phyloP scores from a whole-genome alignment of 768 basidiomycete species.

The Trametes sanguinea region DNA sequence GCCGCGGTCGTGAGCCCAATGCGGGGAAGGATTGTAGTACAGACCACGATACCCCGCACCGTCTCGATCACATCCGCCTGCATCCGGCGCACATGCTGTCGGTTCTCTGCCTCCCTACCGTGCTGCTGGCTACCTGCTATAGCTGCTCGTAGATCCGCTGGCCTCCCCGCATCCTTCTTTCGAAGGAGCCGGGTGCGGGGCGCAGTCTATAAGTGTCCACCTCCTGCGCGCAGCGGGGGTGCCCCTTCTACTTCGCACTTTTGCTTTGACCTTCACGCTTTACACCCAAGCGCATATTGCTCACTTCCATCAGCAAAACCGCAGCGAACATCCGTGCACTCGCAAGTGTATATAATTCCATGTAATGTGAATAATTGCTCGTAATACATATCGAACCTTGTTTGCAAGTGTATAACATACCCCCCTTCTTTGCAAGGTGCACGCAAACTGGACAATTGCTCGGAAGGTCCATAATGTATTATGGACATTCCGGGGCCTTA shows the following conservation, averaged over 20 bases:
- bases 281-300: neutral
- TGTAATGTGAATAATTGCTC: too few relatives aligned
- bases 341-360: too few relatives aligned
- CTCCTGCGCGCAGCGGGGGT: neutral
- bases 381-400: too few relatives aligned
- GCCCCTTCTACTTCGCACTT: neutral
- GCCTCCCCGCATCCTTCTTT: neutral
- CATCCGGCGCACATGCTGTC: conserved; percentile 4
- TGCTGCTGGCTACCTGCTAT: neutral
- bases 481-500: too few relatives aligned
- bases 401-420: too few relatives aligned
- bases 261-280: neutral
- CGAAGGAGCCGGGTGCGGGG: neutral
- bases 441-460: too few relatives aligned
- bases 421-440: too few relatives aligned
- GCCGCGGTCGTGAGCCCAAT: neutral
- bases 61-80: conserved; percentile 11
- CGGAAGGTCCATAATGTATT: too few relatives aligned
- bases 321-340: too few relatives aligned
- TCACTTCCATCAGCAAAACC: too few relatives aligned
- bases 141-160: neutral
- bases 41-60: neutral
- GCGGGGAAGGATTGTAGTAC: neutral
- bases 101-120: neutral
- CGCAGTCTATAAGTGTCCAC: conserved; percentile 2